Percentiles rank a stretch among this genome's conserved stretches.
Evolutionary conservation across 2,329 filamentous ascomycete genomes (phyloP).

Genomic region (Colletotrichum abscissum): DNA sequence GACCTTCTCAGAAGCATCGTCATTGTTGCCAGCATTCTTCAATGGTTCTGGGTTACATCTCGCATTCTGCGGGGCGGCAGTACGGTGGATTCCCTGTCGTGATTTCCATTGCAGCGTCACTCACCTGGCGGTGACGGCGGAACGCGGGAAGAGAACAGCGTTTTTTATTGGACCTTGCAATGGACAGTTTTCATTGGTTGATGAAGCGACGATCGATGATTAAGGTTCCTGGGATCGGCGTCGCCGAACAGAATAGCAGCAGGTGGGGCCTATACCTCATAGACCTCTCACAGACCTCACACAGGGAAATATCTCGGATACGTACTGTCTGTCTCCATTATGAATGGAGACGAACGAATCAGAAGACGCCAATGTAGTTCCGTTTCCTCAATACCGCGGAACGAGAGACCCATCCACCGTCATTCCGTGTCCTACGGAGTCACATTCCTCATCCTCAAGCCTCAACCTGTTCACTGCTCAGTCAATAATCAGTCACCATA

Average conservation of each 20-base stretch:
- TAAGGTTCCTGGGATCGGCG: slow-evolving; percentile 33
- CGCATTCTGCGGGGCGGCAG: neutral
- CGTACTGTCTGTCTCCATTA: neutral
- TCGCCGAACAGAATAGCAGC: slow-evolving; percentile 18
- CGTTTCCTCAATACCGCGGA: neutral
- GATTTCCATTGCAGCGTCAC: neutral
- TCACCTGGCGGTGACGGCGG: neutral
- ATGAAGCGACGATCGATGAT: slow-evolving; percentile 3
- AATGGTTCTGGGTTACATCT: neutral
- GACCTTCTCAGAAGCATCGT: neutral
- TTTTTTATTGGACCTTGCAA: neutral
- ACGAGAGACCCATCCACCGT: neutral
- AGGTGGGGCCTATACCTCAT: neutral
- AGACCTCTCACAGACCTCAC: neutral
- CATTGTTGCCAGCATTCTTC: neutral
- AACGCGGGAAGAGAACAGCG: neutral
- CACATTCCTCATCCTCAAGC: neutral
- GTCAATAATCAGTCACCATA: too few species aligned
- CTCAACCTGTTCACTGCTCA: neutral
- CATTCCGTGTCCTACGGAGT: slow-evolving; percentile 15
- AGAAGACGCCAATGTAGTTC: neutral
- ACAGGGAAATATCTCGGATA: neutral
- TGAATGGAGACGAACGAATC: neutral
- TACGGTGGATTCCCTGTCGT: neutral
- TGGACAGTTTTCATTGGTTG: slow-evolving; percentile 11